phyloP scores from a whole-genome alignment of 2,329 filamentous ascomycete species.

The Talaromyces pinophilus region DNA sequence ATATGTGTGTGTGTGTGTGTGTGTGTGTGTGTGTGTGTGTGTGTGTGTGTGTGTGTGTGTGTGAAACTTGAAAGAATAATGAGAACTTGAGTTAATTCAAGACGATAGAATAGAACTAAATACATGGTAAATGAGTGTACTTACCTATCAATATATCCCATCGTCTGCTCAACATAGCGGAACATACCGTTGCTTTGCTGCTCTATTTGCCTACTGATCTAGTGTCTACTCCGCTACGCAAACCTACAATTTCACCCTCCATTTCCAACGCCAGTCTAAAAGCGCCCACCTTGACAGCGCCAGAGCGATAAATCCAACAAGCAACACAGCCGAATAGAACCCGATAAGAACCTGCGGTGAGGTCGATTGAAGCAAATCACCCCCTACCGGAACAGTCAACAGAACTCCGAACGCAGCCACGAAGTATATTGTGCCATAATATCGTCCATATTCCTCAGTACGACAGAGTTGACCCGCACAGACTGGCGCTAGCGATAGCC shows the following conservation, averaged over 20 bases:
- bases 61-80: too few relatives aligned
- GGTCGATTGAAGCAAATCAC: constrained; percentile 49
- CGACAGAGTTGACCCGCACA: constrained; percentile 52
- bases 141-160: too few relatives aligned
- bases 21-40: too few relatives aligned
- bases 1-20: too few relatives aligned
- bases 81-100: too few relatives aligned
- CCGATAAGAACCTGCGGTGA: constrained; percentile 49
- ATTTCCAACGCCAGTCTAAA: constrained; percentile 41
- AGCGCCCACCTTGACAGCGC: constrained; percentile 40
- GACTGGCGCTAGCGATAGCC: constrained; percentile 48
- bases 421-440: constrained; percentile 52
- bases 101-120: too few relatives aligned
- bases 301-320: constrained; percentile 36
- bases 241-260: constrained; percentile 38
- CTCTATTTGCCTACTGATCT: not conserved
- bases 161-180: too few relatives aligned
- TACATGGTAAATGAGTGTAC: too few relatives aligned
- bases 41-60: too few relatives aligned
- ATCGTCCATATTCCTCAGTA: constrained; percentile 51
- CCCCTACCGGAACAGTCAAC: constrained; percentile 50
- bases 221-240: not conserved
- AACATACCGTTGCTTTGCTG: too few relatives aligned
- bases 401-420: constrained; percentile 51
- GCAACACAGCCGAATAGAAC: constrained; percentile 49